Evolutionary conservation across 2,329 filamentous ascomycete species (phyloP).

Genomic region (Tricladium varicosporioides): DNA sequence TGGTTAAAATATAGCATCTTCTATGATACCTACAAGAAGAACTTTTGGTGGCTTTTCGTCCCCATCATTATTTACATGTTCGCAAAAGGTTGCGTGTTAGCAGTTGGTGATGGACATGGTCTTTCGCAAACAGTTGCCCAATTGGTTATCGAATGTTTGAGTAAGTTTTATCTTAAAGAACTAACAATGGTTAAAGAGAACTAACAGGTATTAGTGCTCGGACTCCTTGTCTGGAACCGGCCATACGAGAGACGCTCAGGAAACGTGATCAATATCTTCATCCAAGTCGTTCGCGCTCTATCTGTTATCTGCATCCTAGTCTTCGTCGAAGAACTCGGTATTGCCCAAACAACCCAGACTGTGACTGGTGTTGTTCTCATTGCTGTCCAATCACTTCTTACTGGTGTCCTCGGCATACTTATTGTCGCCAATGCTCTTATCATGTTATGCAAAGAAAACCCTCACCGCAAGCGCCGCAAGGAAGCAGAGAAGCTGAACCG

Average conservation of each 20-base stretch:
- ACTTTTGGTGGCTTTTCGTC: conserved; percentile 97
- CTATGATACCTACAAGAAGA: conserved; percentile 92
- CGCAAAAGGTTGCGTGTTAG: conserved; percentile 81
- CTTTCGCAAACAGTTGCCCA: conserved; percentile 77
- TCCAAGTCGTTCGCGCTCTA: conserved; percentile 83
- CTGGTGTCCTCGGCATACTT: conserved; percentile 78
- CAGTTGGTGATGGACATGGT: conserved; percentile 81
- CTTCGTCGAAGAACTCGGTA: conserved; percentile 89
- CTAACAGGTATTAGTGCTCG: conserved; percentile 54
- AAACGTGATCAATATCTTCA: conserved; percentile 90
- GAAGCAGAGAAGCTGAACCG: conserved; percentile 77
- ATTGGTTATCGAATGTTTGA: conserved; percentile 72
- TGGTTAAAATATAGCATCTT: conserved; percentile 98
- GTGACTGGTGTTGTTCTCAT: conserved; percentile 91
- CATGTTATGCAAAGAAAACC: conserved; percentile 80
- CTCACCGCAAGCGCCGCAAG: conserved; percentile 84
- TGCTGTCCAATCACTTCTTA: conserved; percentile 83
- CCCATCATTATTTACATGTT: conserved; percentile 89
- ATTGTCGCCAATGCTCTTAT: conserved; percentile 88
- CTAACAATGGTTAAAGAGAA: not conserved
- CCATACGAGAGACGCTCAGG: conserved; percentile 85
- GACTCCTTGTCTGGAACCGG: conserved; percentile 76
- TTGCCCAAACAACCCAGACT: conserved; percentile 89
- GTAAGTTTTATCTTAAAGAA: conserved; percentile 20
- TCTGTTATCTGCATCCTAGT: conserved; percentile 87